Evolutionary conservation across 2,329 filamentous ascomycete genomes (phyloP), one percentile per base, ranked within the genome.

Genomic region (Cladosporium halotolerans): DNA sequence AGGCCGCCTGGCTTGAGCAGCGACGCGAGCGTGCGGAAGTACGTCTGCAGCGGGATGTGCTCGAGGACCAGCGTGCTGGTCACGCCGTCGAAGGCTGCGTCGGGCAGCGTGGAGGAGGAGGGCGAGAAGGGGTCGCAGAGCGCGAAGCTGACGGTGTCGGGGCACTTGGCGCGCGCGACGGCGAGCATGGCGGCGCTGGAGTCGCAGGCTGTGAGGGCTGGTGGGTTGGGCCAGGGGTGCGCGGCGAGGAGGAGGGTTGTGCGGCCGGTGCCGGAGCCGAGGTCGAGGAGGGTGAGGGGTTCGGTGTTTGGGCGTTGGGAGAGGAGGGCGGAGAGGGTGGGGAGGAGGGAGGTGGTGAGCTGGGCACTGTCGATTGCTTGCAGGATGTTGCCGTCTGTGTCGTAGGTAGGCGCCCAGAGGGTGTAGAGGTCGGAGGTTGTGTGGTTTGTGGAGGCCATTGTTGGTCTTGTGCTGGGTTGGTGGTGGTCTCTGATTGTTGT

Each of bases 381-480:
- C 1, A 87, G 73, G 64, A 85, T 82, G 63, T 86, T 86, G 32
- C 79, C 79, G 58, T 86, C 82, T 32, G 73, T 79, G 66, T 86
- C 83, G 69, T 86, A 86, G 41, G 82, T 71, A 55, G 73, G 58
- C 7, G 76, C 72, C 77, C 76, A 79, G 52, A 72, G 69, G 47
- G 76, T 64, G 60, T 79, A 79, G 10, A 77, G 71, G n/a, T 71
- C 66, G 33, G 67, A 63, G 0, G 71, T 79, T n/a, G 68, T 50
- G 40, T 54, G 41, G 10, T 55, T 34, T 23, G 42, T 43, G 2
- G 23, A 36, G 11, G n/a, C 19, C 23, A 28, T 28, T 28, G 23
- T 28, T 28, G 23, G 23, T 28, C 3, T 28, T 55, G 52, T 44
- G 45, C 23, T 19, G 43, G 19, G 32, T 18, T 34, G 40, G 14